A percentile compares a stretch with the other conserved stretches of the same genome.
Conservation (phyloP, 495 filamentous ascomycete genomes). For the Cercophora samala region DNA sequence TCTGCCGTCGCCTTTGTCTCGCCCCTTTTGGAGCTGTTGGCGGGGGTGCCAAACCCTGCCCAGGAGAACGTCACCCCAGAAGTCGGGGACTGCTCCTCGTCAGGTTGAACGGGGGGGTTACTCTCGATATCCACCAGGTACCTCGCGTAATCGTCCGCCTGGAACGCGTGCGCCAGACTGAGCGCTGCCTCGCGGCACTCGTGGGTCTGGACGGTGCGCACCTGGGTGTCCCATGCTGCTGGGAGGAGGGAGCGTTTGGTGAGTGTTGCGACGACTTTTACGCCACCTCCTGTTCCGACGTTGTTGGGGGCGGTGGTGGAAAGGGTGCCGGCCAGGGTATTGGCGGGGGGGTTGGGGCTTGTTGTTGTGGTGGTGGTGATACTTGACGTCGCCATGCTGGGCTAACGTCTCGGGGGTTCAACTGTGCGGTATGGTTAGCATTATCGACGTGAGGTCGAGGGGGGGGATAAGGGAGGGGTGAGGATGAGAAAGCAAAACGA, state of each 20-base stretch:
- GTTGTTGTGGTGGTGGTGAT: slow-evolving; percentile 13
- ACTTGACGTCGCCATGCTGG: slow-evolving; percentile 30
- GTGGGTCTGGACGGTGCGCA: slow-evolving; percentile 61
- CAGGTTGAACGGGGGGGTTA: neutral
- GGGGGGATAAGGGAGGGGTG: neutral
- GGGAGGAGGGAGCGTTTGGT: slow-evolving; percentile 48
- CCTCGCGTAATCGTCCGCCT: slow-evolving; percentile 64
- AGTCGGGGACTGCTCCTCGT: neutral
- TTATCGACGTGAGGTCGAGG: too few species aligned
- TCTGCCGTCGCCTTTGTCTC: slow-evolving; percentile 28
- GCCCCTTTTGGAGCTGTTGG: too few species aligned
- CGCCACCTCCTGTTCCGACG: slow-evolving; percentile 1
- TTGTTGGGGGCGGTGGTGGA: slow-evolving; percentile 4
- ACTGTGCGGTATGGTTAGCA: neutral
- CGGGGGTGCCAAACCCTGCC: neutral
- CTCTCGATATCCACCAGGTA: slow-evolving; percentile 59
- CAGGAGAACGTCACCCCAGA: neutral
- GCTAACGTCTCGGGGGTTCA: slow-evolving; percentile 13
- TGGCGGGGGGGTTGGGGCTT: slow-evolving; percentile 32
- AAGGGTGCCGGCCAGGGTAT: too few species aligned
- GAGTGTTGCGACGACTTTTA: slow-evolving; percentile 28
- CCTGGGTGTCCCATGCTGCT: slow-evolving; percentile 43
- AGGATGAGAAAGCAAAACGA: neutral
- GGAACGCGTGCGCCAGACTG: slow-evolving; percentile 72
- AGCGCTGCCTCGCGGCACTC: slow-evolving; percentile 51